Percentiles rank a stretch among this genome's conserved stretches.
These are phyloP conservation scores for Lepiota venenata DNA, from an alignment of 768 basidiomycete species.

Conservation along the genomic window DNA sequence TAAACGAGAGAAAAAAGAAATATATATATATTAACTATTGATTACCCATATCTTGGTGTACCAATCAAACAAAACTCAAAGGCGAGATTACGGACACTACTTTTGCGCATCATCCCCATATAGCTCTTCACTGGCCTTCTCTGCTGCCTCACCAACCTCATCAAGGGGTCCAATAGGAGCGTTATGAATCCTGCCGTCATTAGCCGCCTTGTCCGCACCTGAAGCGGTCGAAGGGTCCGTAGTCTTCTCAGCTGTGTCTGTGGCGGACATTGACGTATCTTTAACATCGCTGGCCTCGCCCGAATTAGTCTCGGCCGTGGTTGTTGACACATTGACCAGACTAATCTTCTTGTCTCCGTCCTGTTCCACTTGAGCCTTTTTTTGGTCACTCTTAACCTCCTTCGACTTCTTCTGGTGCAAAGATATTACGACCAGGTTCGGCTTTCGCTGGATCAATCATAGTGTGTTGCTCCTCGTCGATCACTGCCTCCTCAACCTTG, in stretches of 20 bases:
- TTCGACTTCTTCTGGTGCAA: conserved; percentile 23
- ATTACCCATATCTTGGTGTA: not conserved
- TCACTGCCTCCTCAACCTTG: conserved; percentile 16
- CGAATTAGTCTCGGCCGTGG: conserved; percentile 3
- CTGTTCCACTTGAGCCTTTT: conserved; percentile 11
- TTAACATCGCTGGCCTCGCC: conserved; percentile 9
- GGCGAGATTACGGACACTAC: not conserved
- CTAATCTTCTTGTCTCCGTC: conserved; percentile 35
- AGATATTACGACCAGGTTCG: conserved; percentile 76
- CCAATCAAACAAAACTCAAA: not conserved
- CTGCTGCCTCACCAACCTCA: conserved; percentile 48
- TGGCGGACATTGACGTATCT: conserved; percentile 6
- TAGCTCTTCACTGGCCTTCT: conserved; percentile 38
- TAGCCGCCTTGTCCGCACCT: conserved; percentile 2
- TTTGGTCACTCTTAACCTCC: conserved; percentile 39
- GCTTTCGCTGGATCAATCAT: conserved; percentile 44
- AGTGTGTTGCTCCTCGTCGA: conserved; percentile 24
- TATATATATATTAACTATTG: not conserved
- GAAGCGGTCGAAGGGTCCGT: not conserved
- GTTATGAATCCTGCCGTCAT: conserved; percentile 11
- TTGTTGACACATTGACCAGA: conserved; percentile 20
- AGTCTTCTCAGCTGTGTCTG: not conserved
- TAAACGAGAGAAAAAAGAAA: not conserved
- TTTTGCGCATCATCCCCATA: conserved; percentile 8
- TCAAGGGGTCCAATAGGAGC: conserved; percentile 34